Evolutionary conservation across 495 filamentous ascomycete species (phyloP), one percentile per base, ranked within the genome.

Genomic region (Parmelia sp.): DNA sequence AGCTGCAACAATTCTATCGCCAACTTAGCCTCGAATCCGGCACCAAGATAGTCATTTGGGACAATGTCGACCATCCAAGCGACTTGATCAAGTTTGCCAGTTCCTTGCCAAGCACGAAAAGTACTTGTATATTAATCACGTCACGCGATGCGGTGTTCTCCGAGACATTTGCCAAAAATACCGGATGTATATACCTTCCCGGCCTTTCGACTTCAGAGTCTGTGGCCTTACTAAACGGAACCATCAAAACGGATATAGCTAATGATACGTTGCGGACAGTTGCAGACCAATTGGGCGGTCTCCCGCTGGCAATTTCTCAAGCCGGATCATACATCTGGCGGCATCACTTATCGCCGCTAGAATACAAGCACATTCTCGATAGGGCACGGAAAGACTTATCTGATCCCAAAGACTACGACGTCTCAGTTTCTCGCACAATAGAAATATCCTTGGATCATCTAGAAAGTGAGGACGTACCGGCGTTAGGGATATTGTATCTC

Each of bases 361-460:
- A 42, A 17, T 42, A 42, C 12, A 42, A 42, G 39, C 12, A 11
- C 39, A 7, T 42, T 15, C 14, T 42, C 39, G 39, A 42, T 42
- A 14, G 17, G 39, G 14, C 39, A 42, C 6, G 8, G 7, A 42
- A 17, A 11, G 39, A 42, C 39, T 42, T 42, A 5, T 37, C 36
- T 8, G 39, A 11, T 42, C 17, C 39, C 39, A 42, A 42, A 42
- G 39, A 11, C 39, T 42, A 42, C 39, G 39, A 15, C 39, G 39
- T 7, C 39, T 42, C 39, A 37, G 6, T 42, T 9, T 42, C 51
- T 56, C 51, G 51, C 51, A 56, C 51, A 7, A 27, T 56, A 56
- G 51, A 56, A 56, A 56, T 56, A 56, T 56, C 51, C 23, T 56
- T 56, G 51, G 23, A 56, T 56, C 51, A 29, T 56, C 51, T 56